Percentiles rank a stretch among this genome's conserved stretches.
Evolutionary conservation across 805 yeast genomes (phyloP).

Genomic region (Schizosaccharomyces japonicus): DNA sequence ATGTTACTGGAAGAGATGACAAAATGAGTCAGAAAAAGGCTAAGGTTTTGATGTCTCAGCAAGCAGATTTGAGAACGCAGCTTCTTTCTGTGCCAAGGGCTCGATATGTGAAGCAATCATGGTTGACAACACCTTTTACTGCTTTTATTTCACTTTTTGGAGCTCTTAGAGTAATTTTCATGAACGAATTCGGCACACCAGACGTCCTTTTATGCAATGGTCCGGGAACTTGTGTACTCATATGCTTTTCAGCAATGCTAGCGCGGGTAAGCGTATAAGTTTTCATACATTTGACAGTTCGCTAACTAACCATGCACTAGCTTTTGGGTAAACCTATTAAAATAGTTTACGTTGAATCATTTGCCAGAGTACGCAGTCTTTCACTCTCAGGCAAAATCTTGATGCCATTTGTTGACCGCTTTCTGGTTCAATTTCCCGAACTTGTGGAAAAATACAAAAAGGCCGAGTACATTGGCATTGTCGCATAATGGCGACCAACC

Average conservation of each 20-base stretch:
- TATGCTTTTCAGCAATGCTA: slow-evolving; percentile 33
- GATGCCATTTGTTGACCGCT: slow-evolving; percentile 37
- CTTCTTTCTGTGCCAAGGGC: slow-evolving; percentile 25
- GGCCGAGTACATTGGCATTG: slow-evolving; percentile 54
- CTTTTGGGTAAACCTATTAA: slow-evolving; percentile 19
- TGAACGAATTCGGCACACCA: slow-evolving; percentile 13
- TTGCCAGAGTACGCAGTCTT: slow-evolving; percentile 55
- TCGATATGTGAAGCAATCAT: slow-evolving; percentile 33
- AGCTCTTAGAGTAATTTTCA: slow-evolving; percentile 15
- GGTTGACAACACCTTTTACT: slow-evolving; percentile 24
- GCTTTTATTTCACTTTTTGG: slow-evolving; percentile 20
- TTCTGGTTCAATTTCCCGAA: slow-evolving; percentile 74
- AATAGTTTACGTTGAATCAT: slow-evolving; percentile 61
- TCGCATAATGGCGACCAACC: too few relatives aligned
- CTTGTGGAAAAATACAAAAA: slow-evolving; percentile 24
- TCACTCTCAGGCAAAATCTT: slow-evolving; percentile 56
- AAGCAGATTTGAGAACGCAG: not conserved
- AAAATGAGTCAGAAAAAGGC: slow-evolving; percentile 1
- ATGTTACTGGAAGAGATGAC: not conserved
- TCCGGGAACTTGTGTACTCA: slow-evolving; percentile 59
- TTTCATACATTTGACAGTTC: not conserved
- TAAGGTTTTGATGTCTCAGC: not conserved
- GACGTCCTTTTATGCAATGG: slow-evolving; percentile 41
- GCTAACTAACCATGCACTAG: not conserved
- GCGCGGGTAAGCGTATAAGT: slow-evolving; percentile 21